Evolutionary conservation across 768 basidiomycete genomes (phyloP).

Genomic region (Sutorius australiensis): DNA sequence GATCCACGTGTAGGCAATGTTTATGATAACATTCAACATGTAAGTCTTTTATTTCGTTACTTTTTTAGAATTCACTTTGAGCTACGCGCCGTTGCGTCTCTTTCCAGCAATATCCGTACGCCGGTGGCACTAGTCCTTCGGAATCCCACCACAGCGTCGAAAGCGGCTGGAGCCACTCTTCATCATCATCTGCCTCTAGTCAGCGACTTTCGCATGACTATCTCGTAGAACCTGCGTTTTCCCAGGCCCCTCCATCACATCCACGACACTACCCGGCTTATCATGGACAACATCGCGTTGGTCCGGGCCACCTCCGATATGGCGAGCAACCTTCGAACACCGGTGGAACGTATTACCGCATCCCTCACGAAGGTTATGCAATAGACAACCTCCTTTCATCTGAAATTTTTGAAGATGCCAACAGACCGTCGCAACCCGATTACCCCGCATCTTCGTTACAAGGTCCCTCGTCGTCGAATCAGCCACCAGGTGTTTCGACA

Average conservation of each 20-base stretch:
- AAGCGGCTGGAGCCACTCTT: slow-evolving; percentile 26
- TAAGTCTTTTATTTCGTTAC: slow-evolving; percentile 2
- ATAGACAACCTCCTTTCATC: slow-evolving; percentile 10
- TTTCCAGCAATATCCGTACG: slow-evolving; percentile 19
- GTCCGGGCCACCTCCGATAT: slow-evolving; percentile 20
- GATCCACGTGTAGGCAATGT: slow-evolving; percentile 8
- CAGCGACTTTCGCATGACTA: slow-evolving; percentile 11
- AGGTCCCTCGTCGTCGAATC: slow-evolving; percentile 15
- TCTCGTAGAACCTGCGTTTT: slow-evolving; percentile 1
- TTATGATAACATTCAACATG: slow-evolving; percentile 16
- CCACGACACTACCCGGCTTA: slow-evolving; percentile 23
- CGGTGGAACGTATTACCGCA: slow-evolving; percentile 16
- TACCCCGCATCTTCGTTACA: slow-evolving; percentile 8
- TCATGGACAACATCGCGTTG: slow-evolving; percentile 19
- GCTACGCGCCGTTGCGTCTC: not conserved
- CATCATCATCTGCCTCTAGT: slow-evolving; percentile 23
- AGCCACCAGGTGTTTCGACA: not conserved
- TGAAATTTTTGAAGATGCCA: slow-evolving; percentile 12
- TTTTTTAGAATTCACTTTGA: not conserved
- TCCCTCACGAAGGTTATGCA: slow-evolving; percentile 9
- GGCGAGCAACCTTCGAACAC: slow-evolving; percentile 11
- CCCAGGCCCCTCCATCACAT: slow-evolving; percentile 5
- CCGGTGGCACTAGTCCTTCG: slow-evolving; percentile 20
- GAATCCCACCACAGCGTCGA: slow-evolving; percentile 23
- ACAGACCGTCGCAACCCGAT: slow-evolving; percentile 3